These are phyloP conservation scores for Sisymbrium altissimum DNA, from an alignment of 345 rosid species.

Conservation along the genomic window DNA sequence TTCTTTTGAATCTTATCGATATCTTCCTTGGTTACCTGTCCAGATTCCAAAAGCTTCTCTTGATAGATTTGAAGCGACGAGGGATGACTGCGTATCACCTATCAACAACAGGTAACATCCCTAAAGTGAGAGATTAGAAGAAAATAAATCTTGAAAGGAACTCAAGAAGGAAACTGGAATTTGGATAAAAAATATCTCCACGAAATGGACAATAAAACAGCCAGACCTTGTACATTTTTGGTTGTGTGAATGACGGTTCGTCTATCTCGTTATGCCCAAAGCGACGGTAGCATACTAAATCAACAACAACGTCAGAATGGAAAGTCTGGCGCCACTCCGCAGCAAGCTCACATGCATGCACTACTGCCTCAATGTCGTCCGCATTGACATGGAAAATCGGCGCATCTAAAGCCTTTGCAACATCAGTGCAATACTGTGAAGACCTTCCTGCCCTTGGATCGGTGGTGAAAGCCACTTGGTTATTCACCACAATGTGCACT, in stretches of 20 bases:
- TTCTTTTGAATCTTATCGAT: conserved; percentile 57
- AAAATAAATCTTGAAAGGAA: background rate
- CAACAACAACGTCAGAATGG: conserved; percentile 82
- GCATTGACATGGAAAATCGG: conserved; percentile 81
- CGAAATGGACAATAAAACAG: background rate
- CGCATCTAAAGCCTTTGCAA: conserved; percentile 76
- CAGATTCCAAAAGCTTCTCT: conserved; percentile 57
- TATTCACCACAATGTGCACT: conserved; percentile 79
- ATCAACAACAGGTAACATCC: conserved; percentile 17
- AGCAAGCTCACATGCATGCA: conserved; percentile 75
- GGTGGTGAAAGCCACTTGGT: conserved; percentile 87
- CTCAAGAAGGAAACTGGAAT: background rate
- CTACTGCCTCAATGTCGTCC: conserved; percentile 79
- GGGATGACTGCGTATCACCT: conserved; percentile 66
- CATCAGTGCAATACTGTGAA: conserved; percentile 86
- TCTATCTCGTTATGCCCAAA: conserved; percentile 88
- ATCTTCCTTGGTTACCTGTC: conserved; percentile 56
- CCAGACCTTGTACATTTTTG: conserved; percentile 78
- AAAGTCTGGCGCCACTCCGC: conserved; percentile 89
- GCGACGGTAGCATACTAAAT: conserved; percentile 72
- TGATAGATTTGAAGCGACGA: conserved; percentile 60
- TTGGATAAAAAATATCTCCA: background rate
- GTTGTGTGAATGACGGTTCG: conserved; percentile 80
- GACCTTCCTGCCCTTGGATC: conserved; percentile 79
- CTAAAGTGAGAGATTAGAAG: background rate